Evolutionary conservation across 2,329 filamentous ascomycete genomes (phyloP).

Genomic region (Acrocalymma vagum): DNA sequence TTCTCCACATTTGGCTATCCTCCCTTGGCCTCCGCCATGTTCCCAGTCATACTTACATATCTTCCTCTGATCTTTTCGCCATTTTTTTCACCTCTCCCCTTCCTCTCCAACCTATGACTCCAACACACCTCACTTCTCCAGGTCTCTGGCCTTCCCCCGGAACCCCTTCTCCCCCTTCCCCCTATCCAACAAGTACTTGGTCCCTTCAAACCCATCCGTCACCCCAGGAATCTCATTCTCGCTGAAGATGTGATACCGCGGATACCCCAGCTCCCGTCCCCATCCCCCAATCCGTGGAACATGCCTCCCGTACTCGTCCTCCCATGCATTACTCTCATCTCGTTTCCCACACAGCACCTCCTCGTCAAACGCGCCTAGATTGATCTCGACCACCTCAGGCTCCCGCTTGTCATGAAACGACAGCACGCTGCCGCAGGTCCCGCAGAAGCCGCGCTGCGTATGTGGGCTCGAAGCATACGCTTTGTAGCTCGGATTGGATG

Average conservation of each 20-base stretch:
- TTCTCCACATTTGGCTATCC: too few relatives aligned
- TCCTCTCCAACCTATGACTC: neutral
- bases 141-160: conserved; percentile 15
- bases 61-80: neutral
- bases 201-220: conserved; percentile 30
- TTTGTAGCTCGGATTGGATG: conserved; percentile 24
- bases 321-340: conserved; percentile 27
- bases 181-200: conserved; percentile 24
- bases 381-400: conserved; percentile 25
- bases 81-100: too few relatives aligned
- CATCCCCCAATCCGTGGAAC: conserved; percentile 27
- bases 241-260: conserved; percentile 28
- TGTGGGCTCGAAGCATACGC: conserved; percentile 23
- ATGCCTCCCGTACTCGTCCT: conserved; percentile 30
- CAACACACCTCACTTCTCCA: conserved; percentile 9
- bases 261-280: conserved; percentile 23
- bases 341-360: conserved; percentile 30
- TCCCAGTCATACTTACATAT: too few relatives aligned
- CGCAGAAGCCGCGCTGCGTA: conserved; percentile 31
- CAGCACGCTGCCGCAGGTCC: conserved; percentile 29
- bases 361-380: conserved; percentile 35
- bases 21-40: too few relatives aligned
- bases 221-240: conserved; percentile 36
- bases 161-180: conserved; percentile 20
- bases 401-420: conserved; percentile 21